Evolutionary conservation across 1,284 basidiomycete species (phyloP), one percentile per base, ranked within the genome.

Genomic region (Serendipita sp.): DNA sequence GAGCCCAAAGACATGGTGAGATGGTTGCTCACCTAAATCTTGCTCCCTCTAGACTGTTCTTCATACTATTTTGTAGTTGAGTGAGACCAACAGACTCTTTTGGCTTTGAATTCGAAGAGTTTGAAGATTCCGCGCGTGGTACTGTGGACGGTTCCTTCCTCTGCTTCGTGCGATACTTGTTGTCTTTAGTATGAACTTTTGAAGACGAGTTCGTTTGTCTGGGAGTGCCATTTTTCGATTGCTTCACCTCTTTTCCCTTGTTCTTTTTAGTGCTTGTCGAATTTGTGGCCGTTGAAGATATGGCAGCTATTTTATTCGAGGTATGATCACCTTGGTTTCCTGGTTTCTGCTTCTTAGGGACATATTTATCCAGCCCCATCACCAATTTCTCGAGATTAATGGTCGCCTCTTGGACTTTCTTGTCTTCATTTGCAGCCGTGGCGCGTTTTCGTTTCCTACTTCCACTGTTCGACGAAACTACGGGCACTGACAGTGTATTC

Each of bases 331-430:
- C 58, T 66, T 65, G 63, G 62, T 62, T 63, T 66, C 49, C 64
- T 66, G 67, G 64, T 61, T 65, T 62, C 67, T 67, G 47, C 64
- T 68, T 58, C 61, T 34, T 58, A 41, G 60, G 45, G 30, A 67
- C 67, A 49, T 66, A 69, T 50, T 69, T 71, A 63, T 75, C 77
- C 58, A 91, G 75, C 68, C 79, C 82, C 64, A 78, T 77, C 74
- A 93, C 80, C 55, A 94, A 76, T 71, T 85, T 91, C 69, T 92
- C 87, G 55, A 93, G 72, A 71, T 91, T 92, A 69, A 81, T 75
- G 67, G 82, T 78, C 10, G 82, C 80, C 13, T 75, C 68, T 63
- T 76, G 75, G 38, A 80, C 69, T 50, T 74, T 74, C 32, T 77
- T 74, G 26, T 47, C 60, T 13, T 76, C 74, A 62, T 74, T 73